Percentiles rank a stretch among this genome's conserved stretches.
Conservation (phyloP, 306 rosid species). For the Trifolium subterraneum region DNA sequence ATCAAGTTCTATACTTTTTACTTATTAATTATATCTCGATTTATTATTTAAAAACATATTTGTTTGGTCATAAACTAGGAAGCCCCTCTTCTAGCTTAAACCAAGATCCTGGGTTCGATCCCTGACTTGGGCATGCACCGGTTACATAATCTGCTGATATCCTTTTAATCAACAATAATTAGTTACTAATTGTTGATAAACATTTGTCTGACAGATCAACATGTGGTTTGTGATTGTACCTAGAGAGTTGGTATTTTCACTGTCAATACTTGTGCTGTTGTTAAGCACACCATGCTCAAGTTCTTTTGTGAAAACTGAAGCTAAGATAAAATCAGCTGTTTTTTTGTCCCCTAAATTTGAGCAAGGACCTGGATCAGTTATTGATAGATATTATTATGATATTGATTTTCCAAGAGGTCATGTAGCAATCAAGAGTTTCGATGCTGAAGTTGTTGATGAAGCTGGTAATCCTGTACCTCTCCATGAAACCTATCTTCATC, state of each 20-base stretch:
- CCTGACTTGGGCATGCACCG: too few species aligned
- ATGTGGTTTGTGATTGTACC: slow-evolving; percentile 42
- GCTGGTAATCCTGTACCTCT: slow-evolving; percentile 59
- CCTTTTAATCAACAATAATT: background rate
- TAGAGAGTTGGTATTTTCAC: slow-evolving; percentile 32
- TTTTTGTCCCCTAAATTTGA: slow-evolving; percentile 59
- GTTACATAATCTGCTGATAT: background rate
- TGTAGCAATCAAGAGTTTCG: slow-evolving; percentile 63
- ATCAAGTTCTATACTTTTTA: too few species aligned
- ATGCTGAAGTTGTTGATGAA: slow-evolving; percentile 77
- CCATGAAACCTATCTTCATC: slow-evolving; percentile 74
- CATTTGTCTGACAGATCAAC: slow-evolving; percentile 39
- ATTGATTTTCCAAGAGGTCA: slow-evolving; percentile 76
- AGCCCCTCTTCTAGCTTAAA: too few species aligned
- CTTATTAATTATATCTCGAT: too few species aligned
- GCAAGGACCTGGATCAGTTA: slow-evolving; percentile 63
- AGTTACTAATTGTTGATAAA: slow-evolving; percentile 6
- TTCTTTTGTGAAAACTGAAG: slow-evolving; percentile 36
- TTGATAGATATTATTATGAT: slow-evolving; percentile 43
- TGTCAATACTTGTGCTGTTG: slow-evolving; percentile 42
- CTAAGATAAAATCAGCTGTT: slow-evolving; percentile 48
- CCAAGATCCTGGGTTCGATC: too few species aligned
- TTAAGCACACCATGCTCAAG: slow-evolving; percentile 39
- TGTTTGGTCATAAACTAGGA: too few species aligned
- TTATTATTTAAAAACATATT: too few species aligned